Evolutionary conservation across 2,329 filamentous ascomycete species (phyloP).

Genomic region (Nectriaceae sp.): DNA sequence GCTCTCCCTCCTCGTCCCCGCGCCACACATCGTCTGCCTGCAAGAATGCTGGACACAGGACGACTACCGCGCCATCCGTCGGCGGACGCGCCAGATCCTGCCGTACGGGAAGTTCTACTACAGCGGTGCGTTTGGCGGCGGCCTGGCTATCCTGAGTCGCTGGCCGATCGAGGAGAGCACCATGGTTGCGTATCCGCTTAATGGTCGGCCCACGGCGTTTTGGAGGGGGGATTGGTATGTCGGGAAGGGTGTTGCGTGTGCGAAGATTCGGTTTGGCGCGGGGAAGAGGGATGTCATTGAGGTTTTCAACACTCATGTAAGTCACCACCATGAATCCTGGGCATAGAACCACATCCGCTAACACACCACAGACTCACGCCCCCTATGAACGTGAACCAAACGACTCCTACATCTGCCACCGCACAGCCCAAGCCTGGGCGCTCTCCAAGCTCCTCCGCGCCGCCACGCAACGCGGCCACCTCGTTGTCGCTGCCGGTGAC

Average conservation of each 20-base stretch:
- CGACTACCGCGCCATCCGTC: constrained; percentile 78
- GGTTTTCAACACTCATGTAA: constrained; percentile 88
- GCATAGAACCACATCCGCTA: background rate
- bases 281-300: constrained; percentile 70
- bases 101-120: constrained; percentile 94
- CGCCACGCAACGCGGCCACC: constrained; percentile 76
- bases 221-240: constrained; percentile 96
- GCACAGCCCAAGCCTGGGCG: constrained; percentile 92
- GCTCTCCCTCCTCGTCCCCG: constrained; percentile 66
- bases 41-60: constrained; percentile 93
- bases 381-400: constrained; percentile 79
- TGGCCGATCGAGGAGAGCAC: constrained; percentile 91
- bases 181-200: constrained; percentile 87
- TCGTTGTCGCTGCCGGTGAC: constrained; percentile 86
- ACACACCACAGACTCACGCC: constrained; percentile 62
- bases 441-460: constrained; percentile 85
- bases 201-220: constrained; percentile 90
- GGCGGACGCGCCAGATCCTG: constrained; percentile 70
- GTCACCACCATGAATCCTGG: constrained; percentile 17
- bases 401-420: constrained; percentile 88
- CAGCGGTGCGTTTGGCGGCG: constrained; percentile 85
- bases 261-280: constrained; percentile 72
- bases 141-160: constrained; percentile 83
- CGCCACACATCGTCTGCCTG: constrained; percentile 84
- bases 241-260: constrained; percentile 88